These are phyloP conservation scores for Ustilago curta DNA, from an alignment of 1,284 basidiomycete genomes.

Conservation along the genomic window DNA sequence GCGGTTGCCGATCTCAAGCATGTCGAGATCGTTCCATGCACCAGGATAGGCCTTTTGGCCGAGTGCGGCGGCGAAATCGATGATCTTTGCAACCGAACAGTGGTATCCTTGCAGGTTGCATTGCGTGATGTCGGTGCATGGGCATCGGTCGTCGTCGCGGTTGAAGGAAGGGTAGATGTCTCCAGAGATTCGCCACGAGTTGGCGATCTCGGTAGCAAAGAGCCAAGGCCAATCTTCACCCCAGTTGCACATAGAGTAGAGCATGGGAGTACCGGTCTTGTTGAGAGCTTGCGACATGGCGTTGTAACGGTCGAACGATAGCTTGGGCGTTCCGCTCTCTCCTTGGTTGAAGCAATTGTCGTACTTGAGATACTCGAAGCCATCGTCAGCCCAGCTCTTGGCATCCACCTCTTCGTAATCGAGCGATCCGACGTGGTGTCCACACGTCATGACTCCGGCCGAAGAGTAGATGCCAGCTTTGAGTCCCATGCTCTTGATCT, in stretches of 20 bases:
- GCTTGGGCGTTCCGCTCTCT: slow-evolving; percentile 17
- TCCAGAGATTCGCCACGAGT: slow-evolving; percentile 72
- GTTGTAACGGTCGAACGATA: slow-evolving; percentile 67
- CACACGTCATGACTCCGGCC: slow-evolving; percentile 70
- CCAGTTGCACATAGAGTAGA: slow-evolving; percentile 43
- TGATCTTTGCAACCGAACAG: slow-evolving; percentile 32
- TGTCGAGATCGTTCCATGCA: slow-evolving; percentile 65
- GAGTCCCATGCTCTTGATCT: slow-evolving; percentile 72
- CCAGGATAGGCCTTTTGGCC: slow-evolving; percentile 56
- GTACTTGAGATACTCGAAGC: slow-evolving; percentile 69
- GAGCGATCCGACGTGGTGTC: slow-evolving; percentile 71
- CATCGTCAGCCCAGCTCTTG: slow-evolving; percentile 44
- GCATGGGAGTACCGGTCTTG: slow-evolving; percentile 64
- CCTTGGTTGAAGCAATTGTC: slow-evolving; percentile 70
- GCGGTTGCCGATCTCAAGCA: slow-evolving; percentile 52
- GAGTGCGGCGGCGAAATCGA: slow-evolving; percentile 32
- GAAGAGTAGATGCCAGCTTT: slow-evolving; percentile 73
- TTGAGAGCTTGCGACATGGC: slow-evolving; percentile 74
- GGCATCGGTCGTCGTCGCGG: slow-evolving; percentile 30
- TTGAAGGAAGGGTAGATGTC: slow-evolving; percentile 39
- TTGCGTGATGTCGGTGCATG: slow-evolving; percentile 27
- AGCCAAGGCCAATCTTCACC: slow-evolving; percentile 44
- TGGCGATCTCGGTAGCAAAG: slow-evolving; percentile 70
- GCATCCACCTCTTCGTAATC: slow-evolving; percentile 73
- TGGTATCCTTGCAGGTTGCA: slow-evolving; percentile 38